Base-by-base conservation (phyloP, 2,329 filamentous ascomycete genomes). In the Cordyceps cateniannulata region DNA sequence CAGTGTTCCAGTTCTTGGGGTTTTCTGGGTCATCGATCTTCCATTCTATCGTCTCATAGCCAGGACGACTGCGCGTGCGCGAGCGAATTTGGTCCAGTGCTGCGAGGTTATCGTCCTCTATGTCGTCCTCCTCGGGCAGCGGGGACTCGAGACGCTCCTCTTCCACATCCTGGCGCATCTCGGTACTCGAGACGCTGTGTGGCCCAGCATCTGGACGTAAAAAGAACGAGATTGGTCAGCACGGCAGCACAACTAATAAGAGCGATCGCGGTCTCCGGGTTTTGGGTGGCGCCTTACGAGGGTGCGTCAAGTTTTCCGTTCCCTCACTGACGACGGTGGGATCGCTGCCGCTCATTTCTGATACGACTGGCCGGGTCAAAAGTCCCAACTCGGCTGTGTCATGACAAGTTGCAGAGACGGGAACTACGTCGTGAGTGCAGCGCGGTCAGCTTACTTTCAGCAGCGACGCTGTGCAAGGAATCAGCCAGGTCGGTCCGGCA, bases 1-100 rank as follows among this genome's bases (percentile, higher is more conserved):
- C 75, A 49, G 63, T 67, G 18, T 78, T 71, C 78, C 79, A 84
- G 67, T 83, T 82, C 67, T 81, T 76, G 2, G 81, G 81, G 62
- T 84, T 82, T 63, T 81, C 80, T 1, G 75, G 70, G 64, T 83
- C 81, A 42, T 79, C 68, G 3, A 72, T 65, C 4, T 77, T 74
- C 79, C 80, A 83, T 1, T 74, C 72, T 63, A 82, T 71, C 45
- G 80, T 66, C 2, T 69, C 66, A 49, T 73, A 68, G 48, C 69
- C 66, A 5, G 69, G 69, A 49, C 69, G 66, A 40, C 69, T 73
- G 48, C 68, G 64, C 12, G 72, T 73, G 29, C 70, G 66, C 6
- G 73, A 74, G 38, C 69, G 69, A 35, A 74, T 72, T 61, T 72
- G 65, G 59, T 73, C 66, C 62, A 76, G 63, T 53, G 71, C 66